Evolutionary conservation across 768 basidiomycete species (phyloP).

Genomic region (Glaciozyma antarctica): DNA sequence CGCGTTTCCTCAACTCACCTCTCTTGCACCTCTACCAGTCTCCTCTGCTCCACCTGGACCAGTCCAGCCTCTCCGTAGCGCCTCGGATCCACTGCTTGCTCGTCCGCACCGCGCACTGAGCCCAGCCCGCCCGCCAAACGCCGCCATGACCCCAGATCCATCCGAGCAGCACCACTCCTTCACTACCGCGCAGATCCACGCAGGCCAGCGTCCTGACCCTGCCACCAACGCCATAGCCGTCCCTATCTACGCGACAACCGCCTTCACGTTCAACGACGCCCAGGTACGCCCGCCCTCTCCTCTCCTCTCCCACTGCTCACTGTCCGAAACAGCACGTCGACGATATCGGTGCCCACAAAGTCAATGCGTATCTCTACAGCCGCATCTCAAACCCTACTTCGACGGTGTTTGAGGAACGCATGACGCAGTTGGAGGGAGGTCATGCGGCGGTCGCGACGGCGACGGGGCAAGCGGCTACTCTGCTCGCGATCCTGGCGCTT

Average conservation of each 20-base stretch:
- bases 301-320: too few relatives aligned
- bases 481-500: conserved; percentile 40
- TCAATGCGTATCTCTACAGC: conserved; percentile 38
- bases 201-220: background rate
- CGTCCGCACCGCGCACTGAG: too few relatives aligned
- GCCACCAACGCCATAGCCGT: background rate
- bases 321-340: conserved; percentile 10
- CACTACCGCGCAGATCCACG: background rate
- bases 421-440: conserved; percentile 67
- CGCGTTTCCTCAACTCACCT: too few relatives aligned
- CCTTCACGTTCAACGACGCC: background rate
- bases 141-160: too few relatives aligned
- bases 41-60: too few relatives aligned
- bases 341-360: background rate
- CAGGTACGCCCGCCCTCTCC: too few relatives aligned
- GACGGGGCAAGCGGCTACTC: conserved; percentile 65
- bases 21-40: too few relatives aligned
- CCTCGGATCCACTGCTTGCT: too few relatives aligned
- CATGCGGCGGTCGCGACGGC: conserved; percentile 58
- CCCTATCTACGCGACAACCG: background rate
- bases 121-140: too few relatives aligned
- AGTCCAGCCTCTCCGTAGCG: too few relatives aligned
- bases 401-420: conserved; percentile 65
- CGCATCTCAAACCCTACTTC: conserved; percentile 14
- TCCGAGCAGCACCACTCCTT: background rate